Conservation (phyloP, 2,329 filamentous ascomycete genomes). For the Eutypa lata region DNA sequence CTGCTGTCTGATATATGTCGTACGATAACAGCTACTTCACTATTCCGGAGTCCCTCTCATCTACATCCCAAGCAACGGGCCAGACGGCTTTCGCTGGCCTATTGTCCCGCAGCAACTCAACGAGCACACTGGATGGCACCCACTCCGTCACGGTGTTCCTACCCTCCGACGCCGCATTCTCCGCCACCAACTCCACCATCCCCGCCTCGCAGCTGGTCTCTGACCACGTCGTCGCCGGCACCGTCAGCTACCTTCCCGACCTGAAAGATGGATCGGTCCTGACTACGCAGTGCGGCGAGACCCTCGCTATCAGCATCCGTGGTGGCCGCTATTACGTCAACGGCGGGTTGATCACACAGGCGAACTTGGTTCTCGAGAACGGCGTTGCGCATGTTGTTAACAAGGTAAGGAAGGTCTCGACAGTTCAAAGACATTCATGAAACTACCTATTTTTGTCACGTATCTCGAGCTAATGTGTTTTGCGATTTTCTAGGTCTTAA, state of each 20-base stretch:
- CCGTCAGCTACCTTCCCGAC: conserved; percentile 16
- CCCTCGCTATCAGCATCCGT: conserved; percentile 15
- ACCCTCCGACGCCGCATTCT: conserved; percentile 17
- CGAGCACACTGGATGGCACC: conserved; percentile 11
- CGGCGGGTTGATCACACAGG: conserved; percentile 18
- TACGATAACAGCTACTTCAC: conserved; percentile 15
- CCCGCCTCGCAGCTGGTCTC: conserved; percentile 9
- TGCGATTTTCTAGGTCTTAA: background rate
- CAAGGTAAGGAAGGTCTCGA: conserved; percentile 13
- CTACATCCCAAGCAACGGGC: conserved; percentile 9
- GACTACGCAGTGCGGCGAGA: conserved; percentile 12
- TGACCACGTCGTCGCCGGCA: conserved; percentile 14
- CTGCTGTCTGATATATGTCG: background rate
- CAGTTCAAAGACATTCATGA: background rate
- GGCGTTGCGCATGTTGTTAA: conserved; percentile 22
- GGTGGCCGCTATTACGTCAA: conserved; percentile 20
- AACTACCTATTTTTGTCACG: too few relatives aligned
- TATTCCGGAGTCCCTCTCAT: conserved; percentile 9
- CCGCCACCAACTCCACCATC: conserved; percentile 5
- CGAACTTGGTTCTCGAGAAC: conserved; percentile 18
- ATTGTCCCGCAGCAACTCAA: conserved; percentile 9
- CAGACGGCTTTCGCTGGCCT: conserved; percentile 14
- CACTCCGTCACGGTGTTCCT: conserved; percentile 17
- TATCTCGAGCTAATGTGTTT: background rate
- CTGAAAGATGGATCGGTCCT: conserved; percentile 14